Conservation (phyloP, 306 rosid species). For the Lablab purpureus region DNA sequence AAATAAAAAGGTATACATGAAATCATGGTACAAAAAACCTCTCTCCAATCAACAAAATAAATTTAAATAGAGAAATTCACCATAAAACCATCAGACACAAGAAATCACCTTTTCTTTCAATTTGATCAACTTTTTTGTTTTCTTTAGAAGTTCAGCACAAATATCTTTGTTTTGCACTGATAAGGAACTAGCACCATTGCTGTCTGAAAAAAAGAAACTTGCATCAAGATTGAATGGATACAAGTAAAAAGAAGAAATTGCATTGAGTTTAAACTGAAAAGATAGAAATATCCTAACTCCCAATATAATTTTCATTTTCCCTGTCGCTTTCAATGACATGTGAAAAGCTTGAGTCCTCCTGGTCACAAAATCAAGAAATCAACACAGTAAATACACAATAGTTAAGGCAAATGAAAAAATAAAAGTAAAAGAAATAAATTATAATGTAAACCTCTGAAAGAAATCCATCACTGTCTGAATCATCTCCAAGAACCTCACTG, state of each 20-base stretch:
- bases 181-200: constrained; percentile 54
- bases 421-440: constrained; percentile 33
- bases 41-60: constrained; percentile 19
- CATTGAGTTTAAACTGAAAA: constrained; percentile 25
- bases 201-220: constrained; percentile 52
- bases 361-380: constrained; percentile 40
- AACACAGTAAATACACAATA: constrained; percentile 35
- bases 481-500: constrained; percentile 59
- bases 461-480: constrained; percentile 86
- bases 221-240: constrained; percentile 28
- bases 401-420: constrained; percentile 23
- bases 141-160: constrained; percentile 61
- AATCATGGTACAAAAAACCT: constrained; percentile 18
- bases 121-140: constrained; percentile 62
- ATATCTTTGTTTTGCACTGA: constrained; percentile 64
- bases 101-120: constrained; percentile 77
- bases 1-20: background rate
- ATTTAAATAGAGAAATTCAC: constrained; percentile 25
- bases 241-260: constrained; percentile 1
- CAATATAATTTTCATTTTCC: constrained; percentile 55
- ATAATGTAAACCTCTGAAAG: constrained; percentile 79
- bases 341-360: constrained; percentile 74
- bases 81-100: constrained; percentile 17
- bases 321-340: constrained; percentile 46
- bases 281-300: constrained; percentile 54